Conservation (phyloP, 2,329 filamentous ascomycete genomes). For the Botrytis porri region DNA sequence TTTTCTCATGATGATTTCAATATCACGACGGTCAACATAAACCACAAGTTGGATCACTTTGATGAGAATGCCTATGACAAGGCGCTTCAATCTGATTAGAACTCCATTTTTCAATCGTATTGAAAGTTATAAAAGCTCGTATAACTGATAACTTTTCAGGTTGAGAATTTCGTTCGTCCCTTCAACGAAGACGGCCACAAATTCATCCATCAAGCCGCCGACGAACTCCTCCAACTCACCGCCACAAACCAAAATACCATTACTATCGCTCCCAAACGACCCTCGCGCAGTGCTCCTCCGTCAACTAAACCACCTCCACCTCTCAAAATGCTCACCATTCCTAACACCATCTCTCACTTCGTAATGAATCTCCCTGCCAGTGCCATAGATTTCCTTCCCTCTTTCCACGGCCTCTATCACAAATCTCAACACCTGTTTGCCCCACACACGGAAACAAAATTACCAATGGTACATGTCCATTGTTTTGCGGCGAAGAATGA, state of each 20-base stretch:
- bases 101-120: neutral
- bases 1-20: conserved; percentile 25
- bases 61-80: conserved; percentile 26
- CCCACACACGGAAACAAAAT: conserved; percentile 53
- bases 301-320: conserved; percentile 37
- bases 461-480: conserved; percentile 90
- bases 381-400: conserved; percentile 75
- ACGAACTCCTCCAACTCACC: conserved; percentile 53
- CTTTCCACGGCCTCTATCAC: conserved; percentile 78
- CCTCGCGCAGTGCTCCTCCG: conserved; percentile 30
- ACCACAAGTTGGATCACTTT: conserved; percentile 22
- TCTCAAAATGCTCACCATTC: conserved; percentile 53
- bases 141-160: conserved; percentile 41
- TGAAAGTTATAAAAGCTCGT: conserved; percentile 9
- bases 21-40: conserved; percentile 31
- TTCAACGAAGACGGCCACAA: conserved; percentile 78
- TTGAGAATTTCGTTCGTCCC: conserved; percentile 66
- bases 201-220: conserved; percentile 73
- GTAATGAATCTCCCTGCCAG: conserved; percentile 96
- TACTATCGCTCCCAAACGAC: conserved; percentile 45
- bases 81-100: conserved; percentile 25
- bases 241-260: conserved; percentile 52
- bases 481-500: conserved; percentile 85
- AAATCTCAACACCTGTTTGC: conserved; percentile 64
- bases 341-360: conserved; percentile 82